Evolutionary conservation across 495 filamentous ascomycete genomes (phyloP).

Genomic region (Rhypophila decipiens): DNA sequence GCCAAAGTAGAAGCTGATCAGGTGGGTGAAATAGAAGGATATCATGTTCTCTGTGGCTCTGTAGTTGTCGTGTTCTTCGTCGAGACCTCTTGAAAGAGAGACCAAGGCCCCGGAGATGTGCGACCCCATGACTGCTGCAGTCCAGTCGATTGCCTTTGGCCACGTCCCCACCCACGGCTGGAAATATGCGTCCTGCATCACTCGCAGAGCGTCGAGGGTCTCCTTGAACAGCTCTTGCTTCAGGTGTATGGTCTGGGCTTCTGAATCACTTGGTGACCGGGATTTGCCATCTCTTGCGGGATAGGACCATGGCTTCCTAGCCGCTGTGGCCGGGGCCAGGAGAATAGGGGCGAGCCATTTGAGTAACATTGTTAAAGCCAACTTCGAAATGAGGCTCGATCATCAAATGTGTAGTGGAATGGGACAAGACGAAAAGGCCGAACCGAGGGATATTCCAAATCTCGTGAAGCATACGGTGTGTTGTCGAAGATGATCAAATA

Average conservation of each 20-base stretch:
- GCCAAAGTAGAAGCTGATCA: constrained; percentile 74
- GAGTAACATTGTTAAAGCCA: neutral
- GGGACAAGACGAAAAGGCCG: no score
- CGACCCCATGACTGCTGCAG: constrained; percentile 77
- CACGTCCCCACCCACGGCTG: constrained; percentile 71
- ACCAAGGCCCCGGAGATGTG: constrained; percentile 65
- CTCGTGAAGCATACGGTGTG: no score
- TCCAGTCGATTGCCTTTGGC: constrained; percentile 91
- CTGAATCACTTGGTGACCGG: neutral
- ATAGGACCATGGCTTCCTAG: neutral
- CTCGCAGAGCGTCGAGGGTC: constrained; percentile 56
- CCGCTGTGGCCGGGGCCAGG: neutral
- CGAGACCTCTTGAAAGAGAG: constrained; percentile 48
- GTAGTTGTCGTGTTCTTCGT: constrained; percentile 24
- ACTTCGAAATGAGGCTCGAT: no score
- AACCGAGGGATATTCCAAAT: no score
- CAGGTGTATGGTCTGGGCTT: neutral
- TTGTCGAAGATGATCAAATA: no score
- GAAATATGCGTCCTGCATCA: constrained; percentile 76
- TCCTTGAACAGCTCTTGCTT: constrained; percentile 28
- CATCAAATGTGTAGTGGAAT: no score
- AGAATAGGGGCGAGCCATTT: constrained; percentile 1
- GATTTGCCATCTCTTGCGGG: neutral
- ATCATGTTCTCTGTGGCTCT: constrained; percentile 63
- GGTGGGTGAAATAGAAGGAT: constrained; percentile 74